Evolutionary conservation across 2,329 filamentous ascomycete genomes (phyloP).

Genomic region (Sporothrix pseudoabietina): DNA sequence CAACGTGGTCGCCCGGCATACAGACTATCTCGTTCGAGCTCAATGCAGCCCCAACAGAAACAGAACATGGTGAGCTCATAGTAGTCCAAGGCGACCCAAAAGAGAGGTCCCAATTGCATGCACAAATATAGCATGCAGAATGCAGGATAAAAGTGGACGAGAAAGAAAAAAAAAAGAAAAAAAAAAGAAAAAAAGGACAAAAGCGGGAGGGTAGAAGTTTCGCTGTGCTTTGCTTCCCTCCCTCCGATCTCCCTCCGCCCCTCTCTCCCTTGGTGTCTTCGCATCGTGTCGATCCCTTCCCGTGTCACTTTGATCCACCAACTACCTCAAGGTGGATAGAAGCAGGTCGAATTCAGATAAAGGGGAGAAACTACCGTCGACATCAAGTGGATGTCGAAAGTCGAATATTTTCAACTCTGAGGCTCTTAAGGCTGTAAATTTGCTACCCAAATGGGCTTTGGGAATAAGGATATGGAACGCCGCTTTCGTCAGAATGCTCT

Average conservation of each 20-base stretch:
- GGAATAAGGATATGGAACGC: background rate
- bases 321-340: background rate
- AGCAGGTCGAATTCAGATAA: background rate
- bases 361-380: background rate
- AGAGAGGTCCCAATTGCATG: slow-evolving; percentile 19
- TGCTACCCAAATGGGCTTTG: background rate
- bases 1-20: background rate
- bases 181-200: background rate
- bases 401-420: background rate
- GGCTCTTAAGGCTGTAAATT: background rate
- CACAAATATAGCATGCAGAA: slow-evolving; percentile 6
- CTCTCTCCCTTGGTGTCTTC: background rate
- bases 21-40: background rate
- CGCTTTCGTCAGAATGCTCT: background rate
- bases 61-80: background rate
- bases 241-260: background rate
- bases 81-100: slow-evolving; percentile 10
- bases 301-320: background rate
- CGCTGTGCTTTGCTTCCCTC: slow-evolving; percentile 8
- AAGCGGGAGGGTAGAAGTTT: background rate
- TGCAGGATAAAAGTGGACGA: background rate
- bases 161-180: too few species aligned
- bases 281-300: background rate
- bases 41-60: slow-evolving; percentile 14
- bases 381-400: background rate